Conservation (phyloP, 768 basidiomycete genomes). For the Suillus placidus region DNA sequence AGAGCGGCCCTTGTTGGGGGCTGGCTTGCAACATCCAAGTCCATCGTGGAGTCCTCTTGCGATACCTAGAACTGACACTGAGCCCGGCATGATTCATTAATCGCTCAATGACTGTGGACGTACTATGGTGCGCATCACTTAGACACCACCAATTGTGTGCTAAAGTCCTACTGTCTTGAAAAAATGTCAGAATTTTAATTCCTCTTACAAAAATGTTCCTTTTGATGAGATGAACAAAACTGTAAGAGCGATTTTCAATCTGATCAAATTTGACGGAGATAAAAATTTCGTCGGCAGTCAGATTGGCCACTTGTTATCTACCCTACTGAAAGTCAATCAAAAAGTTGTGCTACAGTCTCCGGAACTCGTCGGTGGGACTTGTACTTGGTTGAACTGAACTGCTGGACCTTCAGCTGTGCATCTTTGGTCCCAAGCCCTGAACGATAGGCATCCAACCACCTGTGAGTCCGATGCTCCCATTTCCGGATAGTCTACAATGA, state of each 20-base stretch:
- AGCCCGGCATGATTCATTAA: neutral
- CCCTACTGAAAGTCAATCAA: neutral
- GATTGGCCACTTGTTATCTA: neutral
- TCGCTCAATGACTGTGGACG: neutral
- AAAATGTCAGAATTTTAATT: neutral
- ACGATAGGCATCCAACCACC: constrained; percentile 15
- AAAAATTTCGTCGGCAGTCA: neutral
- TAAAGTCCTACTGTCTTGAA: too few relatives aligned
- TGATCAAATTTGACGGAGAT: constrained; percentile 8
- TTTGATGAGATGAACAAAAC: neutral
- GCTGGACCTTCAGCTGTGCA: constrained; percentile 15
- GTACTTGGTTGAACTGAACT: constrained; percentile 17
- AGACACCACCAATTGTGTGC: too few relatives aligned
- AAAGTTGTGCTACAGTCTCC: neutral
- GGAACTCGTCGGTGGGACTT: neutral
- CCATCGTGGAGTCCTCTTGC: neutral
- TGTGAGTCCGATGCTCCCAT: constrained; percentile 4
- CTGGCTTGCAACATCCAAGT: neutral
- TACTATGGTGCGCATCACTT: too few relatives aligned
- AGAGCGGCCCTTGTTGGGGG: neutral
- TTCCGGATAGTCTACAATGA: neutral
- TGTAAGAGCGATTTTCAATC: constrained; percentile 4
- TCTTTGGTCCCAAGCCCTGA: constrained; percentile 14
- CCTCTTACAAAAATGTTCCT: neutral
- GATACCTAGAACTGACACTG: neutral